Percentiles rank a stretch among this genome's conserved stretches.
Evolutionary conservation across 768 basidiomycete species (phyloP).

Genomic region (Erythrobasidium yunnanense): DNA sequence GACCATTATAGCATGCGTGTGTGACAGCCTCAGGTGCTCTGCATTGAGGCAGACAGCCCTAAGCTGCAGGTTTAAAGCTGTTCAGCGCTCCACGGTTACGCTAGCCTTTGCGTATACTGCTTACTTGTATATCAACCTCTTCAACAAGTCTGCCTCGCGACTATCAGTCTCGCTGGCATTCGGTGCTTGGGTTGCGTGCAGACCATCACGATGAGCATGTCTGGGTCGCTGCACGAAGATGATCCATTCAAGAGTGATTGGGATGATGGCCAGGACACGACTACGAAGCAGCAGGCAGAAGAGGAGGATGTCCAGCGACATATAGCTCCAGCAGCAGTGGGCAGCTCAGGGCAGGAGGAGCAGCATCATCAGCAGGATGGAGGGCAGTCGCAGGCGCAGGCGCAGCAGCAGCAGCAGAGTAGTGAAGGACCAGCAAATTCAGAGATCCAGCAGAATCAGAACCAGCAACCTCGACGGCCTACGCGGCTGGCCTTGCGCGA

Average conservation of each 20-base stretch:
- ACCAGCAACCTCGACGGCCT: slow-evolving; percentile 4
- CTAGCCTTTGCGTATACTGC: too few species aligned
- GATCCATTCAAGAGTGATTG: slow-evolving; percentile 11
- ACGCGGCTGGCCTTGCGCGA: slow-evolving; percentile 9
- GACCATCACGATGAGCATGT: slow-evolving; percentile 8
- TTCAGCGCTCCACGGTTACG: too few species aligned
- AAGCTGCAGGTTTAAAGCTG: too few species aligned
- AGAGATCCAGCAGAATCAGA: not conserved
- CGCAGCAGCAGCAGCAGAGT: slow-evolving; percentile 7
- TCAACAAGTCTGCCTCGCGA: too few species aligned
- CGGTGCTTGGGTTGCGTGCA: not conserved
- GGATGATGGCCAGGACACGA: not conserved
- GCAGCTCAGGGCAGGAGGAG: slow-evolving; percentile 3
- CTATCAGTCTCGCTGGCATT: too few species aligned
- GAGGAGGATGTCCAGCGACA: not conserved
- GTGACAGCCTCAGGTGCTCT: too few species aligned
- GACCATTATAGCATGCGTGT: too few species aligned
- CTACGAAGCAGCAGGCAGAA: not conserved
- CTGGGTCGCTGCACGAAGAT: slow-evolving; percentile 10
- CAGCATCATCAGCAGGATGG: not conserved
- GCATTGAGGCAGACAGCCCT: too few species aligned
- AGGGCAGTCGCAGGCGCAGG: not conserved
- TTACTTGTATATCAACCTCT: too few species aligned
- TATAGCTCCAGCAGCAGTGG: not conserved
- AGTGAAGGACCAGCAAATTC: too few species aligned